Percentiles rank a stretch among this genome's conserved stretches.
Conservation (phyloP, 108 stramenopile genomes). For the Pseudonitzschia pungens region DNA sequence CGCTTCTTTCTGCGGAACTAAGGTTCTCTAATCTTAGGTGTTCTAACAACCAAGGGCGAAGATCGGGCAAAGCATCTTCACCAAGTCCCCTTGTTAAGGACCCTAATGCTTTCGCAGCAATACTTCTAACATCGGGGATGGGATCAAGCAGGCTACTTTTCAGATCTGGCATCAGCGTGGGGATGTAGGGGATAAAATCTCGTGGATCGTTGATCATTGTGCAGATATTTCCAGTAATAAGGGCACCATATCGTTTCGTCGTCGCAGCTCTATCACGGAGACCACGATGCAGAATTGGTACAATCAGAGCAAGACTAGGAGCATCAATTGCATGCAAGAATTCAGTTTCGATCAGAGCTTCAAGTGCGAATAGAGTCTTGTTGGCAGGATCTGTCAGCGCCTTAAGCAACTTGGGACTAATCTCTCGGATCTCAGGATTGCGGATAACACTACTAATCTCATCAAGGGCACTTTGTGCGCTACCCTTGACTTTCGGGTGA, state of each 20-base stretch:
- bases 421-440: constrained; percentile 94
- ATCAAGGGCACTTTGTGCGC: constrained; percentile 88
- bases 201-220: constrained; percentile 95
- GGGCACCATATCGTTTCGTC: constrained; percentile 92
- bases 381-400: constrained; percentile 93
- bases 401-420: constrained; percentile 74
- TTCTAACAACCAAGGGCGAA: constrained; percentile 93
- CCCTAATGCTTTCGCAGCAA: constrained; percentile 92
- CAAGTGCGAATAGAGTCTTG: constrained; percentile 71
- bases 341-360: constrained; percentile 84
- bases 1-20: constrained; percentile 93
- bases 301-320: constrained; percentile 95
- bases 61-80: constrained; percentile 85
- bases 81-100: constrained; percentile 92
- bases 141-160: constrained; percentile 91
- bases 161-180: constrained; percentile 89
- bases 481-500: constrained; percentile 94
- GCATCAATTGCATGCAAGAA: constrained; percentile 99
- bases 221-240: constrained; percentile 98
- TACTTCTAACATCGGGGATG: constrained; percentile 94
- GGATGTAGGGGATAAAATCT: constrained; percentile 94
- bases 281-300: constrained; percentile 96
- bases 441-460: constrained; percentile 95
- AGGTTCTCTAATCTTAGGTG: constrained; percentile 73
- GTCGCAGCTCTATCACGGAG: constrained; percentile 91